A percentile compares a stretch with the other conserved stretches of the same genome.
Evolutionary conservation across 352 stramenopile species (phyloP).

Genomic region (Elongisporangium undulatum): DNA sequence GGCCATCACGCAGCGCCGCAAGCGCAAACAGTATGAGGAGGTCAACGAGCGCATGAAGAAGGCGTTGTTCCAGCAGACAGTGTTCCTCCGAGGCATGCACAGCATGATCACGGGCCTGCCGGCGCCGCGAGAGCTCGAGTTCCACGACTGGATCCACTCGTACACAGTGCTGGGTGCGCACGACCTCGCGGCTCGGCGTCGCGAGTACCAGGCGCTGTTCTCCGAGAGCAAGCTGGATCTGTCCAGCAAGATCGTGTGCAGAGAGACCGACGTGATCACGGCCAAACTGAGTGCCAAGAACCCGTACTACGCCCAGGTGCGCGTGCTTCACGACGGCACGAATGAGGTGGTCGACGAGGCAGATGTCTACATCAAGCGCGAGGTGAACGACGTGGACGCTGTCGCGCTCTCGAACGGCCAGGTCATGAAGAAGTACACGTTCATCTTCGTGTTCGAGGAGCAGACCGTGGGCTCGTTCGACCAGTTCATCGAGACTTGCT

Average conservation of each 20-base stretch:
- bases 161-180: slow-evolving; percentile 44
- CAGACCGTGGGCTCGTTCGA: slow-evolving; percentile 27
- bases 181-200: slow-evolving; percentile 20
- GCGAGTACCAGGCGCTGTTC: slow-evolving; percentile 48
- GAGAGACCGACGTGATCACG: slow-evolving; percentile 37
- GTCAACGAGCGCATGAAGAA: slow-evolving; percentile 54
- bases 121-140: slow-evolving; percentile 43
- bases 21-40: slow-evolving; percentile 51
- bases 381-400: slow-evolving; percentile 21
- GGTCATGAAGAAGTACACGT: slow-evolving; percentile 66
- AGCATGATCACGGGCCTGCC: slow-evolving; percentile 36
- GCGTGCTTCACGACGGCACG: slow-evolving; percentile 52
- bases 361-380: slow-evolving; percentile 22
- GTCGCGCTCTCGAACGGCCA: slow-evolving; percentile 22
- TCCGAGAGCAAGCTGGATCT: slow-evolving; percentile 58
- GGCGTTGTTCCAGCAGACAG: slow-evolving; percentile 64
- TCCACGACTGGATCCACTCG: slow-evolving; percentile 76
- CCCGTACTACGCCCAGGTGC: slow-evolving; percentile 33
- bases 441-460: slow-evolving; percentile 58
- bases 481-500: slow-evolving; percentile 31
- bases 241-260: slow-evolving; percentile 42
- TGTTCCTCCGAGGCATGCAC: slow-evolving; percentile 50
- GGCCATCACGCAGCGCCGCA: slow-evolving; percentile 55
- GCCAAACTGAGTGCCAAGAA: slow-evolving; percentile 16
- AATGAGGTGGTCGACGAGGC: slow-evolving; percentile 26